phyloP scores from a whole-genome alignment of 169 alveolate species.

The Babesia divergens region DNA sequence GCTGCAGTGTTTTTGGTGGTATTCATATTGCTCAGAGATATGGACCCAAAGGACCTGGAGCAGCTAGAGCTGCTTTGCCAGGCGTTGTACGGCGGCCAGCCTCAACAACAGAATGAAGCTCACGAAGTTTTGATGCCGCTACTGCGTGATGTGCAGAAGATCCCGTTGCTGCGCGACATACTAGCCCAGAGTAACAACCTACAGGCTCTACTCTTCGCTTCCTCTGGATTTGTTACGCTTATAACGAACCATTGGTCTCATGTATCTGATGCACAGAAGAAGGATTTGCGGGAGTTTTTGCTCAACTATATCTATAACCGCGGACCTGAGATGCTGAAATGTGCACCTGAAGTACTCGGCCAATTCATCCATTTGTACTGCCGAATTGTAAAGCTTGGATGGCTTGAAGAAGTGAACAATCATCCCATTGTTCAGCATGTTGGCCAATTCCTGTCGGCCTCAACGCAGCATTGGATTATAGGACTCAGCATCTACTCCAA shows the following conservation, averaged over 20 bases:
- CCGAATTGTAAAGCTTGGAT: slow-evolving; percentile 84
- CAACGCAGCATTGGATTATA: slow-evolving; percentile 90
- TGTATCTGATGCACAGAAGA: slow-evolving; percentile 81
- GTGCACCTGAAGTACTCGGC: slow-evolving; percentile 86
- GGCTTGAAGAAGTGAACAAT: slow-evolving; percentile 84
- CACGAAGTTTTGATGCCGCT: slow-evolving; percentile 88
- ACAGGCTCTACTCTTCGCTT: slow-evolving; percentile 82
- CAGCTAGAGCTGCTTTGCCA: slow-evolving; percentile 86
- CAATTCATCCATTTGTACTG: slow-evolving; percentile 84
- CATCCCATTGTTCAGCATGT: slow-evolving; percentile 75
- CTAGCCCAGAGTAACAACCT: slow-evolving; percentile 81
- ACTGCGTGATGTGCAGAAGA: slow-evolving; percentile 79
- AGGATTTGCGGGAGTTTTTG: slow-evolving; percentile 83
- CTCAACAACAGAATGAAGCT: slow-evolving; percentile 85
- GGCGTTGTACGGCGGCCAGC: slow-evolving; percentile 84
- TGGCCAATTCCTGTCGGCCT: slow-evolving; percentile 81
- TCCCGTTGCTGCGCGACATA: slow-evolving; percentile 76
- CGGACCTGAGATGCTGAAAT: slow-evolving; percentile 87
- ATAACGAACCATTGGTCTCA: slow-evolving; percentile 86
- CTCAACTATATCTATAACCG: slow-evolving; percentile 84
- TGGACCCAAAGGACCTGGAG: slow-evolving; percentile 77
- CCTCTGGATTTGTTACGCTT: slow-evolving; percentile 79
- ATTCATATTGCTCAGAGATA: background rate
- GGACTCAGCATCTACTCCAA: slow-evolving; percentile 88
- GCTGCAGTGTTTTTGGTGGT: background rate